Conservation (phyloP, 2,329 filamentous ascomycete species). For the Talaromyces verruculosus region DNA sequence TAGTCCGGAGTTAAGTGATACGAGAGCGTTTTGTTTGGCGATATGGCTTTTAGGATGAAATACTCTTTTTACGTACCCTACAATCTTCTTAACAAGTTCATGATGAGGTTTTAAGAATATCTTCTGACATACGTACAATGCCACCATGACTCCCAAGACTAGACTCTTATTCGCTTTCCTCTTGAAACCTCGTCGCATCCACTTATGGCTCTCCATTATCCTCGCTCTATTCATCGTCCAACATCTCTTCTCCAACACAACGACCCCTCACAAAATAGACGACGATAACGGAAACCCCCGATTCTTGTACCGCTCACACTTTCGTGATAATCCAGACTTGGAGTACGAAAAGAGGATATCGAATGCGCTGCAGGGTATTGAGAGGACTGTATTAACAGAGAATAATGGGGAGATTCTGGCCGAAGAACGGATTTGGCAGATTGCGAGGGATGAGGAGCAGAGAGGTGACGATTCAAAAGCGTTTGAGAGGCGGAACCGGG, state of each 20-base stretch:
- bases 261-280: background rate
- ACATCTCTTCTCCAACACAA: background rate
- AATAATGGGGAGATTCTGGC: slow-evolving; percentile 20
- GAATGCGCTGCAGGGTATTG: slow-evolving; percentile 29
- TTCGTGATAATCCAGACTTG: slow-evolving; percentile 31
- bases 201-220: background rate
- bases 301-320: slow-evolving; percentile 33
- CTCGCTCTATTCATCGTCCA: slow-evolving; percentile 5
- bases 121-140: background rate
- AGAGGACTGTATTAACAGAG: slow-evolving; percentile 22
- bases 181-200: slow-evolving; percentile 3
- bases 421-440: slow-evolving; percentile 34
- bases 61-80: background rate
- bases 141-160: background rate
- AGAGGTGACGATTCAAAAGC: slow-evolving; percentile 29
- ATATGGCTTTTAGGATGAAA: background rate
- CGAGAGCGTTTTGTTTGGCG: background rate
- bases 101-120: too few relatives aligned
- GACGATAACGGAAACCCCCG: slow-evolving; percentile 26
- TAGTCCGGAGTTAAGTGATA: too few relatives aligned
- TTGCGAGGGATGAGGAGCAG: slow-evolving; percentile 27
- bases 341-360: slow-evolving; percentile 30
- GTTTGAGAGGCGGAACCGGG: slow-evolving; percentile 30
- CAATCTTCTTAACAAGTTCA: background rate
- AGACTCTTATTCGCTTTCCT: background rate